Base-by-base conservation (phyloP, 768 basidiomycete species). In the Trametes elegans region DNA sequence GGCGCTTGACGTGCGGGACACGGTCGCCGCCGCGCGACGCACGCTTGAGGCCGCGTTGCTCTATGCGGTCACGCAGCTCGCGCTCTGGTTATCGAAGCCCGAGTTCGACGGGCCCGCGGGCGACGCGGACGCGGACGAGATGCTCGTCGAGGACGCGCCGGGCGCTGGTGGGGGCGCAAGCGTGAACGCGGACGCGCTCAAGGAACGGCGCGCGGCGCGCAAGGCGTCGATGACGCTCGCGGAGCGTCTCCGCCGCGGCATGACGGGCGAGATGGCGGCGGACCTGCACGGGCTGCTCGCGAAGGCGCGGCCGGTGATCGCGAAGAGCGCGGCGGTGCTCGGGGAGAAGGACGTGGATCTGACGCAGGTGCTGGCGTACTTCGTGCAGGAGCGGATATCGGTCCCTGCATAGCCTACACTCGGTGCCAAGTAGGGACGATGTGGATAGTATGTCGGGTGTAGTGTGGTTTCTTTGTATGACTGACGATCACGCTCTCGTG, bases 211-310 rank as follows among this genome's bases (percentile, higher is more conserved):
- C 43, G 70, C 71, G 16, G 68, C 74, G 14, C 66, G 82, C 57
- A 66, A 70, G 51, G 64, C 76, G 46, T 75, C 79, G 45, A 66
- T 78, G 64, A 74, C 80, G 40, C 68, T 89, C 68, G 82, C 85
- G 54, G 85, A 87, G 57, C 74, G 85, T 31, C 60, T 89, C 61
- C 73, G 89, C 62, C 73, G 89, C 57, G 88, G 88, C 0, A 85
- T 90, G 84, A 86, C 86, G 7, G 87, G 85, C 1, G 90, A 92
- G 71, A 83, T 91, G 79, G 84, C 82, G 35, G 76, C 78, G 1
- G 90, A 92, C 67, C 60, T 92, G 57, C 83, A 85, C 64, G 73
- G 79, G 4, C 66, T 91, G 62, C 53, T 92, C 69, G 80, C 70
- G 55, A 88, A 83, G 62, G 78, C 87, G 13, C 84, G 81, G 61